A percentile compares a stretch with the other conserved stretches of the same genome.
Conservation (phyloP, 2,329 filamentous ascomycete genomes). For the Penicillium rolfsii region DNA sequence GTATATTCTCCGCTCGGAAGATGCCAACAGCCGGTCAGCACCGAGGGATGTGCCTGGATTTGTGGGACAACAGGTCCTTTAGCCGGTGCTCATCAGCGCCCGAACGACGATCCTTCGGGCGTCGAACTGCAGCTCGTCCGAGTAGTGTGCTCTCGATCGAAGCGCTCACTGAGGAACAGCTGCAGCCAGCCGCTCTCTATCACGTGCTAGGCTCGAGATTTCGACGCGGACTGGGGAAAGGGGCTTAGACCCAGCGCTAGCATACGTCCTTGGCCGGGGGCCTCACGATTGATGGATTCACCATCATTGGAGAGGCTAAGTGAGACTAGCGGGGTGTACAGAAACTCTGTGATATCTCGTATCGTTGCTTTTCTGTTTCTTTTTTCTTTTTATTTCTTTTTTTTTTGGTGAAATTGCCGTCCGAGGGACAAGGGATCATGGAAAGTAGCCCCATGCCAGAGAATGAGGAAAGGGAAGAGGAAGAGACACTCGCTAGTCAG, state of each 20-base stretch:
- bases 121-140: conserved; percentile 7
- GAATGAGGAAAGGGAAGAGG: conserved; percentile 5
- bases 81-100: neutral
- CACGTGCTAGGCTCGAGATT: conserved; percentile 33
- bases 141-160: conserved; percentile 11
- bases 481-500: conserved; percentile 19
- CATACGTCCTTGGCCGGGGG: conserved; percentile 9
- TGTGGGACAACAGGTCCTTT: conserved; percentile 1
- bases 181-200: conserved; percentile 38
- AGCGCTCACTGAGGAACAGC: conserved; percentile 8
- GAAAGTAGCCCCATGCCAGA: conserved; percentile 9
- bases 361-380: too few species aligned
- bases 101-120: neutral
- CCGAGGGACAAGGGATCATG: neutral
- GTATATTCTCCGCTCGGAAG: conserved; percentile 9
- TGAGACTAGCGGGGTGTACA: conserved; percentile 15
- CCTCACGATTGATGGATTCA: conserved; percentile 1
- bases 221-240: conserved; percentile 21
- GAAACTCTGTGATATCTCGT: conserved; percentile 5
- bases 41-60: conserved; percentile 13
- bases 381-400: too few species aligned
- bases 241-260: conserved; percentile 19
- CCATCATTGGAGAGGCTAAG: conserved; percentile 9
- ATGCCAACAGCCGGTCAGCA: conserved; percentile 14
- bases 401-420: neutral